Conservation (phyloP, 805 yeast species). For the Sungouiozyma intestinalis region DNA sequence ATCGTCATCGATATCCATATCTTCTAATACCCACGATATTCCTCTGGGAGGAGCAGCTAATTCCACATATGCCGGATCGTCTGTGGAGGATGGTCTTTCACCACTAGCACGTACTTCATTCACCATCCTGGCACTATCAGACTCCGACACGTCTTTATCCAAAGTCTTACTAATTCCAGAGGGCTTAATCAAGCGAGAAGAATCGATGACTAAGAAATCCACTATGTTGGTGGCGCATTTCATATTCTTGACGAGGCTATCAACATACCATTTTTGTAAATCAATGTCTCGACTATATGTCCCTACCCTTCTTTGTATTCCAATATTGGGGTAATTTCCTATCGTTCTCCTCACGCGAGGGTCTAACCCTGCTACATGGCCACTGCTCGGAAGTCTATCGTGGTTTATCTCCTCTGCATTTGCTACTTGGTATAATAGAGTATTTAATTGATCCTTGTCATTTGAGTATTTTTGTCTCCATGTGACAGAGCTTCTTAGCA, state of each 20-base stretch:
- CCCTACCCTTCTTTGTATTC: background rate
- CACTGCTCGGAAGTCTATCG: background rate
- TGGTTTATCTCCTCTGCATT: background rate
- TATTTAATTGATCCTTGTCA: constrained; percentile 2
- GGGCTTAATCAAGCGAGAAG: background rate
- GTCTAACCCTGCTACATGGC: background rate
- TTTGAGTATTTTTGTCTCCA: constrained; percentile 14
- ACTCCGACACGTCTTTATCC: background rate
- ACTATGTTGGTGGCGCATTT: background rate
- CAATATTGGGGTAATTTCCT: background rate
- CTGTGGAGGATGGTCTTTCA: background rate
- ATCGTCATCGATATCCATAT: background rate
- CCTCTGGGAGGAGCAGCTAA: background rate
- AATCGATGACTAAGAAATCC: background rate
- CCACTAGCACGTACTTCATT: background rate
- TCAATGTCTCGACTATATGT: background rate
- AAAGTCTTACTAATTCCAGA: too few species aligned
- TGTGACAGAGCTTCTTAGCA: constrained; percentile 10
- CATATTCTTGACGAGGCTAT: background rate
- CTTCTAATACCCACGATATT: background rate
- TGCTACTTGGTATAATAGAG: constrained; percentile 6
- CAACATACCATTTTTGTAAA: background rate
- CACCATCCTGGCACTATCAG: background rate
- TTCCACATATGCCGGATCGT: background rate
- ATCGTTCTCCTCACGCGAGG: background rate